A percentile compares a stretch with the other conserved stretches of the same genome.
Evolutionary conservation across 2,329 filamentous ascomycete genomes (phyloP).

Genomic region (Colletotrichum sp.): DNA sequence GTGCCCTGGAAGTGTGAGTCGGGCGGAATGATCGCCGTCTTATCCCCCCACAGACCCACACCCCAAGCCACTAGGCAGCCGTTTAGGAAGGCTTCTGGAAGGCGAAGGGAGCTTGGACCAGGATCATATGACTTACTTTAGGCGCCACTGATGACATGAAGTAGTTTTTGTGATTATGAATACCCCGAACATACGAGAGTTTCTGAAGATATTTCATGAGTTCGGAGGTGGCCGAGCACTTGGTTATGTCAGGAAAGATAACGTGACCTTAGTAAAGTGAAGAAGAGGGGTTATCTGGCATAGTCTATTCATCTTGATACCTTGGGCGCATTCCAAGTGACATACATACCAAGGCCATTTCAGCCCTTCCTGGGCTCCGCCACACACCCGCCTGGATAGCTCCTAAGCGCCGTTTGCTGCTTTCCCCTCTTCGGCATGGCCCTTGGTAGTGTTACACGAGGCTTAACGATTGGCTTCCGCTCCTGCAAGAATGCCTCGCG

Average conservation of each 20-base stretch:
- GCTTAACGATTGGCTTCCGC: background rate
- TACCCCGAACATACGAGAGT: fast-evolving
- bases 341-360: background rate
- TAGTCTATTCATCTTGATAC: background rate
- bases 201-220: background rate
- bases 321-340: background rate
- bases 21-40: background rate
- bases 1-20: background rate
- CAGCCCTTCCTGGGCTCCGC: background rate
- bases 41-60: background rate
- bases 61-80: background rate
- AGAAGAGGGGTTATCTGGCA: background rate
- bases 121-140: background rate
- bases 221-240: background rate
- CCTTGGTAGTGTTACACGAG: background rate
- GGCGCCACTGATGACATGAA: background rate
- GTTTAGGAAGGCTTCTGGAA: slow-evolving; percentile 19
- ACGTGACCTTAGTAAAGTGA: background rate
- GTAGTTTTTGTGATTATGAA: background rate
- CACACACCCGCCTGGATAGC: background rate
- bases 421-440: background rate
- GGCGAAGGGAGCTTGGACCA: background rate
- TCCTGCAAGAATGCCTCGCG: background rate
- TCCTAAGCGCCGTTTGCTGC: background rate
- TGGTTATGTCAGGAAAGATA: background rate